Percentiles rank a stretch among this genome's conserved stretches.
Evolutionary conservation across 2,329 filamentous ascomycete genomes (phyloP).

Genomic region (Calonectria pseudoreteaudii): DNA sequence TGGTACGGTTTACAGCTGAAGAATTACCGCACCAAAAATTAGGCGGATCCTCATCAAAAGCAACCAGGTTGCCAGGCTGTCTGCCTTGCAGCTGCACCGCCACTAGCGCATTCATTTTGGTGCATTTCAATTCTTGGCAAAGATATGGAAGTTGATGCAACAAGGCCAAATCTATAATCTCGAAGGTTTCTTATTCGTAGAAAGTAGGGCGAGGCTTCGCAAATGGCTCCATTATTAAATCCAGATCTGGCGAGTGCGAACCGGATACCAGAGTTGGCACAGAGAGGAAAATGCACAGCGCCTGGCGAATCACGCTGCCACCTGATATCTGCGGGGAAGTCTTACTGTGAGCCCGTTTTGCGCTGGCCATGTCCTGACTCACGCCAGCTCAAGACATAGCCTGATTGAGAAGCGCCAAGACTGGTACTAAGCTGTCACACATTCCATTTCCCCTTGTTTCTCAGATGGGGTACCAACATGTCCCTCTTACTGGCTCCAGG

Average conservation of each 20-base stretch:
- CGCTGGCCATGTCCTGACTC: neutral
- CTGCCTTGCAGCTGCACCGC: neutral
- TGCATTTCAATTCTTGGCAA: neutral
- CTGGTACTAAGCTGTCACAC: too few relatives aligned
- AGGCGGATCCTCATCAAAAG: neutral
- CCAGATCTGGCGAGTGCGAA: neutral
- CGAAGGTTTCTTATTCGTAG: neutral
- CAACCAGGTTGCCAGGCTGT: neutral
- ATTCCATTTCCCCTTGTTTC: too few relatives aligned
- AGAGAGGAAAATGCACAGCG: too few relatives aligned
- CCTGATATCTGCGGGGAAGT: neutral
- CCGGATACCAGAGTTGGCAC: neutral
- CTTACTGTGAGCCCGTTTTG: neutral
- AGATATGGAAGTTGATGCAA: neutral
- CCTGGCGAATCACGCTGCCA: neutral
- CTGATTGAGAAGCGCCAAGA: too few relatives aligned
- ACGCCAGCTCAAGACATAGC: too few relatives aligned
- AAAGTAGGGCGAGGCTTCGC: neutral
- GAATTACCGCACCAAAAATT: neutral
- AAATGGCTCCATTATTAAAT: neutral
- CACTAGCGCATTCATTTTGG: neutral
- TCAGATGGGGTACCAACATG: too few relatives aligned
- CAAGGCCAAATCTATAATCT: neutral
- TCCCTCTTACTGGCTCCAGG: too few relatives aligned
- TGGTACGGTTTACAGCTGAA: neutral